These are phyloP conservation scores for Erythrophleum ivorense DNA, from an alignment of 331 rosid genomes.

Conservation along the genomic window DNA sequence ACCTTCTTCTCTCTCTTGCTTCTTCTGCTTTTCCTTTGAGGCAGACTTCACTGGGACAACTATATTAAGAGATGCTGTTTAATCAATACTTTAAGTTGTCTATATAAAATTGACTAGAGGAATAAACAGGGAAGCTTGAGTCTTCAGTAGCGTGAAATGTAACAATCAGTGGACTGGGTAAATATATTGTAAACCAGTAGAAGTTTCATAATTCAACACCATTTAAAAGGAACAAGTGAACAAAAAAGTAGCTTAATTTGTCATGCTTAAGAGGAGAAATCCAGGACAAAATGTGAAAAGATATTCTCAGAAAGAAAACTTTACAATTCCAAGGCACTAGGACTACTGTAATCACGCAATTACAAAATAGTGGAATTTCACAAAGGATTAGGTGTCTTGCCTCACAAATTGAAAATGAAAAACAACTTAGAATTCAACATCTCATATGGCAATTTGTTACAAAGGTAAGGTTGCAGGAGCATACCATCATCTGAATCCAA, in stretches of 20 bases:
- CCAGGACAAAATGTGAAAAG: conserved; percentile 6
- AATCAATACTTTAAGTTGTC: conserved; percentile 29
- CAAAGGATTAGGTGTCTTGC: conserved; percentile 25
- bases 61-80: conserved; percentile 48
- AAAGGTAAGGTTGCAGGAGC: conserved; percentile 34
- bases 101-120: conserved; percentile 29
- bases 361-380: background rate
- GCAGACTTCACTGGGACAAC: conserved; percentile 59
- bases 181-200: conserved; percentile 7
- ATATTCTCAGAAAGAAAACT: conserved; percentile 2
- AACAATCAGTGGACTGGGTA: conserved; percentile 27
- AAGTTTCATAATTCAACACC: conserved; percentile 10
- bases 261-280: conserved; percentile 3
- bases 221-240: background rate
- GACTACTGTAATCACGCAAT: conserved; percentile 21
- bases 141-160: conserved; percentile 26
- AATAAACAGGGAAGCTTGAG: conserved; percentile 32
- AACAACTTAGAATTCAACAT: conserved; percentile 24
- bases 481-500: conserved; percentile 63
- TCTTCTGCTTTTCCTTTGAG: conserved; percentile 62
- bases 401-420: background rate
- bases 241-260: conserved; percentile 25
- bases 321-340: conserved; percentile 16
- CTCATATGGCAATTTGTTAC: conserved; percentile 20
- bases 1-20: conserved; percentile 66